phyloP scores from a whole-genome alignment of 768 basidiomycete species.

The Astraeus odoratus region DNA sequence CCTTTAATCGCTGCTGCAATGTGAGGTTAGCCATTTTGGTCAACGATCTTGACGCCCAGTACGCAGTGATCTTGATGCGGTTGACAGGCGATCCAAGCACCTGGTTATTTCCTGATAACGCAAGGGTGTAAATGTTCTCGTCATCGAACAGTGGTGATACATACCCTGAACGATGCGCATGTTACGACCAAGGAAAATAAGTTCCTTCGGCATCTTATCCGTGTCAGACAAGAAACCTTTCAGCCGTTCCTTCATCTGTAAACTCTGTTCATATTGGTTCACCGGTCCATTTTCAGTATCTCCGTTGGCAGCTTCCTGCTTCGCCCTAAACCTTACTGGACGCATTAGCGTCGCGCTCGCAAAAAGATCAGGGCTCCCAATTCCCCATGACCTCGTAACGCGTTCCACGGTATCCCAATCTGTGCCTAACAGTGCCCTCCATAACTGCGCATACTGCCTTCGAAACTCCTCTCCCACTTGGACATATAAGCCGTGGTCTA shows the following conservation, averaged over 20 bases:
- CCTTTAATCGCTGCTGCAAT: constrained; percentile 36
- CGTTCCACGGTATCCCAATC: constrained; percentile 47
- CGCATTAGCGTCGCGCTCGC: constrained; percentile 68
- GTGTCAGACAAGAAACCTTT: constrained; percentile 65
- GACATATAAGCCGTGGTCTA: constrained; percentile 93
- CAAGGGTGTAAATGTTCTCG: neutral
- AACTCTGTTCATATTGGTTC: constrained; percentile 63
- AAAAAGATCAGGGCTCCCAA: constrained; percentile 64
- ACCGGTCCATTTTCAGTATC: constrained; percentile 15
- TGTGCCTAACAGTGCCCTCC: constrained; percentile 56
- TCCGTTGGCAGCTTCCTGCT: constrained; percentile 6
- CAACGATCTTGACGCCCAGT: constrained; percentile 70
- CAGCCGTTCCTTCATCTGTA: constrained; percentile 60
- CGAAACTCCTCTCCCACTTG: constrained; percentile 59
- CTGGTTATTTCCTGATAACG: constrained; percentile 63
- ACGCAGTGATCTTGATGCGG: constrained; percentile 83
- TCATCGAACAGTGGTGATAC: neutral
- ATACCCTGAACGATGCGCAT: constrained; percentile 50
- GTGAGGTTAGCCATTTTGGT: constrained; percentile 37
- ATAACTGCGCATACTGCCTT: constrained; percentile 69
- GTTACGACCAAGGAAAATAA: constrained; percentile 71
- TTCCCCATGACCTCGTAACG: constrained; percentile 57
- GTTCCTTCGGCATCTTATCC: constrained; percentile 69
- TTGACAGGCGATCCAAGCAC: constrained; percentile 81
- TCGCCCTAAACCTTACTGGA: constrained; percentile 38